A percentile compares a stretch with the other conserved stretches of the same genome.
Conservation (phyloP, 2,329 filamentous ascomycete genomes). For the Metarhizium humberi region DNA sequence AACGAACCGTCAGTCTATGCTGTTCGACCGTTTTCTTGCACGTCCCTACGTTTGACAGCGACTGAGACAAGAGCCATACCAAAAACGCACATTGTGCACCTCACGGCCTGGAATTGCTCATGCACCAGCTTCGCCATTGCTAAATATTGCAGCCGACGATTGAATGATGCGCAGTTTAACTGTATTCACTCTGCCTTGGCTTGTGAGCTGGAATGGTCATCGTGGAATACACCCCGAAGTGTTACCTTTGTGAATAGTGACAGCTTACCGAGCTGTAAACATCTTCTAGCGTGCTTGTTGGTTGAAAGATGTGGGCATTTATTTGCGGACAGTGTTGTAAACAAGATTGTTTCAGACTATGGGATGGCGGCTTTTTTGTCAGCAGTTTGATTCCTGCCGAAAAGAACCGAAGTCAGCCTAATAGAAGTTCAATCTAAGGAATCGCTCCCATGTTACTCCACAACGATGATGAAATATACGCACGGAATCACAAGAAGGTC, state of each 20-base stretch:
- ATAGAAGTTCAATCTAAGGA: not conserved
- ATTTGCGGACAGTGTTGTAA: constrained; percentile 48
- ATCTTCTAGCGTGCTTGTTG: constrained; percentile 76
- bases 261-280: constrained; percentile 65
- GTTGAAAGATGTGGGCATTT: constrained; percentile 53
- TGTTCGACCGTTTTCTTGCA: constrained; percentile 49
- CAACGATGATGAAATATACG: not conserved
- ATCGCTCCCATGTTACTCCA: too few species aligned
- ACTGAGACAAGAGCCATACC: constrained; percentile 9
- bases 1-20: constrained; percentile 38
- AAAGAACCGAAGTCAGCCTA: not conserved
- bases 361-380: constrained; percentile 65
- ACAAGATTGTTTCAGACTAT: constrained; percentile 44
- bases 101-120: constrained; percentile 76
- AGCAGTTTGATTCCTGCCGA: constrained; percentile 19
- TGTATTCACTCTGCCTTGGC: not conserved
- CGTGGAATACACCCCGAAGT: not conserved
- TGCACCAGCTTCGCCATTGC: constrained; percentile 78
- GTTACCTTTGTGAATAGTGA: constrained; percentile 10
- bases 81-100: constrained; percentile 58
- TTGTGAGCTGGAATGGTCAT: not conserved
- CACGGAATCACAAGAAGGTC: not conserved
- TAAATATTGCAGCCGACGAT: constrained; percentile 14
- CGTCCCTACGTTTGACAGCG: constrained; percentile 13
- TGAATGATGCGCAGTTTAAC: constrained; percentile 12